Conservation (phyloP, 306 rosid genomes). For the Carpinus fangiana region DNA sequence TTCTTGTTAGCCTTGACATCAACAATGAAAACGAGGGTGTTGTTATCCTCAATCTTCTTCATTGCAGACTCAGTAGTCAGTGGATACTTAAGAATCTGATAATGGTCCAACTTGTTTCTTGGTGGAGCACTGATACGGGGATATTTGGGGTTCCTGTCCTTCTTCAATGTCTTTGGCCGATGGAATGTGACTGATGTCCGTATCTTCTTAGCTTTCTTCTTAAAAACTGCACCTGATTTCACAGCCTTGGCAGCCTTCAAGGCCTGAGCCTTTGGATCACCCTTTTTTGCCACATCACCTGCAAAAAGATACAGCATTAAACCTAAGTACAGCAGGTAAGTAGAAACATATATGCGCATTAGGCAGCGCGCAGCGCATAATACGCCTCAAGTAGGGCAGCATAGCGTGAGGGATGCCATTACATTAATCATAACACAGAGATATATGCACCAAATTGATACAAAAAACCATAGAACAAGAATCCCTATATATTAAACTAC, state of each 20-base stretch:
- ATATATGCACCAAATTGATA: background rate
- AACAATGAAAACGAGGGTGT: slow-evolving; percentile 81
- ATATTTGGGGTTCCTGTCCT: slow-evolving; percentile 80
- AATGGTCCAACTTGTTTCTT: slow-evolving; percentile 86
- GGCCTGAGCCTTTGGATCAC: slow-evolving; percentile 82
- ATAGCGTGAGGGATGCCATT: background rate
- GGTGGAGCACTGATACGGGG: slow-evolving; percentile 86
- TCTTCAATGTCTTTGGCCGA: slow-evolving; percentile 77
- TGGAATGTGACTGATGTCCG: slow-evolving; percentile 84
- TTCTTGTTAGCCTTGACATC: slow-evolving; percentile 84
- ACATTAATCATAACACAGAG: background rate
- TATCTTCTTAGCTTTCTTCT: slow-evolving; percentile 85
- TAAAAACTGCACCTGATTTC: slow-evolving; percentile 64
- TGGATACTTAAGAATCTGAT: slow-evolving; percentile 82
- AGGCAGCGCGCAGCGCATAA: no score
- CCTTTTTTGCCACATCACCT: slow-evolving; percentile 64
- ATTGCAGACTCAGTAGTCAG: slow-evolving; percentile 86
- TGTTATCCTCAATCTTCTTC: slow-evolving; percentile 94
- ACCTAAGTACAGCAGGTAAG: background rate
- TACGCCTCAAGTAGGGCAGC: background rate
- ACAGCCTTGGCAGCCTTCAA: slow-evolving; percentile 92
- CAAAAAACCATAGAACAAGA: background rate
- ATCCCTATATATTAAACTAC: background rate
- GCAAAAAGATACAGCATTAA: background rate
- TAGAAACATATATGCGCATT: background rate